A percentile compares a stretch with the other conserved stretches of the same genome.
These are phyloP conservation scores for Orbilia blumenaviensis DNA, from an alignment of 2,329 filamentous ascomycete genomes.

Conservation along the genomic window DNA sequence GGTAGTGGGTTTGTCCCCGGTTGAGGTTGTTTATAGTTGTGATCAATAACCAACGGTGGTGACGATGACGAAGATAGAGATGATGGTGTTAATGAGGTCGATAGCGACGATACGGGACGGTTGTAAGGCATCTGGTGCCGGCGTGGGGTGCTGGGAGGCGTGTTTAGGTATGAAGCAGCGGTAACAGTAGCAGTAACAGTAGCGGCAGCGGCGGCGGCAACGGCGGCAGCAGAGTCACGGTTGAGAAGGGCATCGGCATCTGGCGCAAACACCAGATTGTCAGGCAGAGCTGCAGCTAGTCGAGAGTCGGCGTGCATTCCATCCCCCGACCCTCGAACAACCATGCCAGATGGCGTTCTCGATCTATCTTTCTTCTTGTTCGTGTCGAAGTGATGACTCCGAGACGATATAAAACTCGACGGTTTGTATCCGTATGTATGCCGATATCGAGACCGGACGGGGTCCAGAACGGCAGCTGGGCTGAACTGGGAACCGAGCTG, in stretches of 20 bases:
- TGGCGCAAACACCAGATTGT: neutral
- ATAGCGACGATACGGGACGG: neutral
- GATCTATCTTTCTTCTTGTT: no score
- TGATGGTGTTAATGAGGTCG: no score
- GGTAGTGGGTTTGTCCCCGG: neutral
- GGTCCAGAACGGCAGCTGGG: no score
- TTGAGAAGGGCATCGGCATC: neutral
- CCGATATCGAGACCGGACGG: no score
- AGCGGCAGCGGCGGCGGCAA: no score
- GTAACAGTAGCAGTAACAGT: neutral
- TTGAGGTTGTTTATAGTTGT: neutral
- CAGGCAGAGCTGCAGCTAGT: neutral
- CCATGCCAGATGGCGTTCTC: neutral
- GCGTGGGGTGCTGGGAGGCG: constrained; percentile 37
- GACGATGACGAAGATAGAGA: neutral
- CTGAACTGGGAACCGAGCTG: no score
- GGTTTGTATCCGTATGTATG: no score
- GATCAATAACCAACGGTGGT: no score
- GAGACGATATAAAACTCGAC: no score
- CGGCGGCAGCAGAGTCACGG: no score
- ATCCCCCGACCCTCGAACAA: neutral
- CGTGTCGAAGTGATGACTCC: no score
- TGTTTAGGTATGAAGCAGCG: constrained; percentile 14
- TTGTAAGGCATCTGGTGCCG: neutral
- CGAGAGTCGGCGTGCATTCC: constrained; percentile 4